A percentile compares a stretch with the other conserved stretches of the same genome.
Conservation (phyloP, 176 grass and related monocot species). For the Triticum turgidum region DNA sequence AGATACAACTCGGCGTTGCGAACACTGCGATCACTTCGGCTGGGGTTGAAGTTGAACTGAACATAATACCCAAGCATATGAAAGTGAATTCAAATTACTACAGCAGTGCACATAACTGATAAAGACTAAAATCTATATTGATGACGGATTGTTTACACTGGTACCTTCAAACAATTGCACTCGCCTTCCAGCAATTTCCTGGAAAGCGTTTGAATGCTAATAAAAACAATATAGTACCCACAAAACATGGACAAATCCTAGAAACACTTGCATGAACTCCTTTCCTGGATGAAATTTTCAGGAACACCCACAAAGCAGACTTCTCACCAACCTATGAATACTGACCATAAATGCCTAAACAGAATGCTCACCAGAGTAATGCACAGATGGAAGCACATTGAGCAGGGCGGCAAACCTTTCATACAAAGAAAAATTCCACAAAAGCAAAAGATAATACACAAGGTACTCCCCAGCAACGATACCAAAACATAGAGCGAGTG, state of each 20-base stretch:
- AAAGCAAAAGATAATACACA: slow-evolving; percentile 25
- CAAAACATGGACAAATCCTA: slow-evolving; percentile 27
- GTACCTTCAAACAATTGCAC: slow-evolving; percentile 20
- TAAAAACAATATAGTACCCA: neutral
- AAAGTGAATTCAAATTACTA: neutral
- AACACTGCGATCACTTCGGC: neutral
- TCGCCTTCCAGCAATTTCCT: slow-evolving; percentile 29
- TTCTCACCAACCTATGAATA: slow-evolving; percentile 37
- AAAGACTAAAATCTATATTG: slow-evolving; percentile 21
- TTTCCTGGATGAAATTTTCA: neutral
- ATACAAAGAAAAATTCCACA: slow-evolving; percentile 14
- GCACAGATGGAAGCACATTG: slow-evolving; percentile 5
- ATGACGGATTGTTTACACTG: slow-evolving; percentile 25
- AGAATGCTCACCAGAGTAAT: neutral
- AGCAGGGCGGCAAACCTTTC: neutral
- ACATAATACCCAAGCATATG: neutral
- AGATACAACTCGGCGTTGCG: neutral
- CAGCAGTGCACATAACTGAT: neutral
- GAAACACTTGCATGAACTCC: slow-evolving; percentile 10
- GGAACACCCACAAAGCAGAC: slow-evolving; percentile 33
- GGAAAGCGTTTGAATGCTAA: neutral
- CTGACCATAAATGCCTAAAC: slow-evolving; percentile 45
- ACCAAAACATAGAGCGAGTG: neutral
- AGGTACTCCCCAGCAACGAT: slow-evolving; percentile 27
- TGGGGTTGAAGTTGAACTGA: neutral